Percentiles rank a stretch among this genome's conserved stretches.
Evolutionary conservation across 768 basidiomycete genomes (phyloP).

Genomic region (Candolleomyces aberdarensis): DNA sequence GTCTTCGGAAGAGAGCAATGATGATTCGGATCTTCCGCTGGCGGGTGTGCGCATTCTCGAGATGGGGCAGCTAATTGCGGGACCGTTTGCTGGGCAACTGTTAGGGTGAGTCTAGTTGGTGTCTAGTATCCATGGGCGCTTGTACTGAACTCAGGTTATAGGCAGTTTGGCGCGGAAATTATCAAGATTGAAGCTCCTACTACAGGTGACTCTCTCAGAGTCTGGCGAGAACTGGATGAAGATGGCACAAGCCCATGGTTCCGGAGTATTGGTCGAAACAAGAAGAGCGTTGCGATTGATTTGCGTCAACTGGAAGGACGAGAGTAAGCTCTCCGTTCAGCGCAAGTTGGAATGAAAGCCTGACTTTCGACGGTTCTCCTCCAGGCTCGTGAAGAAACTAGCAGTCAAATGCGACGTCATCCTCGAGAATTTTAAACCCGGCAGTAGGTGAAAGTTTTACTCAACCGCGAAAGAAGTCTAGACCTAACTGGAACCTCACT

Average conservation of each 20-base stretch:
- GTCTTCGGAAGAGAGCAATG: conserved; percentile 12
- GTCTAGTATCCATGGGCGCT: not conserved
- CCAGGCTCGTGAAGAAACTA: conserved; percentile 59
- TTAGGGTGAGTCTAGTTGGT: conserved; percentile 46
- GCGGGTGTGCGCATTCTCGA: conserved; percentile 64
- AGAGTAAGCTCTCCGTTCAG: conserved; percentile 25
- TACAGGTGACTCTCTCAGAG: conserved; percentile 62
- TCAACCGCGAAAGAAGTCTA: not conserved
- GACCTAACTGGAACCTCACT: not conserved
- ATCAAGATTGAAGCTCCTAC: conserved; percentile 70
- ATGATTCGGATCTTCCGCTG: conserved; percentile 43
- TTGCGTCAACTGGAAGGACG: conserved; percentile 37
- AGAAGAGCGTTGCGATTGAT: conserved; percentile 71
- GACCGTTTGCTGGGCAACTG: conserved; percentile 70
- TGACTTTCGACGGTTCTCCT: not conserved
- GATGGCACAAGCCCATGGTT: conserved; percentile 77
- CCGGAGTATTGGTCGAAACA: conserved; percentile 66
- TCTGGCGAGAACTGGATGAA: conserved; percentile 68
- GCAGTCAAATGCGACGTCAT: conserved; percentile 65
- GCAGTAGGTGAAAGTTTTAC: conserved; percentile 43
- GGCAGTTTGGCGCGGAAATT: conserved; percentile 70
- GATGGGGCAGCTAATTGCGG: conserved; percentile 68
- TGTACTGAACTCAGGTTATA: conserved; percentile 17
- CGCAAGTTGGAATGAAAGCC: too few species aligned
- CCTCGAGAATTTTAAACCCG: conserved; percentile 73